Evolutionary conservation across 2,329 filamentous ascomycete species (phyloP).

Genomic region (Beauveria australis): DNA sequence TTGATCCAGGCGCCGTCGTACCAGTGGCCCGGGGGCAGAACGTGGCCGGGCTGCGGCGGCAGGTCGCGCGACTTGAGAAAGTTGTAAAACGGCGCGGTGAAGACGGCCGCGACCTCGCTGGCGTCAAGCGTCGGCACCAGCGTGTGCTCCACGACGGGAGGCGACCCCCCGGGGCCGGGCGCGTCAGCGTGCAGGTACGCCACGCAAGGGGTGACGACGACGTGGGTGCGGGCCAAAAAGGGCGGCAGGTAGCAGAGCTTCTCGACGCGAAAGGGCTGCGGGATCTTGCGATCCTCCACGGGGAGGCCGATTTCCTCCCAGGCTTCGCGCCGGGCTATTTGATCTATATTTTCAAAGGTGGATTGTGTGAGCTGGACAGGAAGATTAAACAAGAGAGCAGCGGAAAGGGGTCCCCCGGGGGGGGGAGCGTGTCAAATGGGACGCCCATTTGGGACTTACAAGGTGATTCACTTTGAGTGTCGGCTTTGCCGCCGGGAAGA

Average conservation of each 20-base stretch:
- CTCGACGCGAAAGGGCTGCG: conserved; percentile 73
- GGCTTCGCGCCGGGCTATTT: conserved; percentile 83
- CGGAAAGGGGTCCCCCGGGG: too few species aligned
- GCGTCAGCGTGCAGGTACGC: conserved; percentile 62
- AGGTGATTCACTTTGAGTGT: conserved; percentile 48
- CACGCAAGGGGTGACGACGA: conserved; percentile 68
- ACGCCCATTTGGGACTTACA: conserved; percentile 34
- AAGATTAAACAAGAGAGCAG: too few species aligned
- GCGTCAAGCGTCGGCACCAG: conserved; percentile 78
- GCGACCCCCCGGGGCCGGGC: conserved; percentile 27
- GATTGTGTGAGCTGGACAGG: background rate
- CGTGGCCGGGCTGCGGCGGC: conserved; percentile 27
- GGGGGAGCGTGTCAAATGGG: background rate
- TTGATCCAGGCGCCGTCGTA: conserved; percentile 77
- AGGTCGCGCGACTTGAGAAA: conserved; percentile 62
- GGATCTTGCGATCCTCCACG: conserved; percentile 58
- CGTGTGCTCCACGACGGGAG: conserved; percentile 52
- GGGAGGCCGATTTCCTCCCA: conserved; percentile 90
- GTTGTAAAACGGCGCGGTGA: conserved; percentile 79
- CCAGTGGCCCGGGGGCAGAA: conserved; percentile 56
- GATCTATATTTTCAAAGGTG: conserved; percentile 37
- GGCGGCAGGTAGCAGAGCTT: conserved; percentile 79
- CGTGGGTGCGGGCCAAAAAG: conserved; percentile 63
- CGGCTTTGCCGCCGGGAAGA: conserved; percentile 71
- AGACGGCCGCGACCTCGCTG: conserved; percentile 87